phyloP scores from a whole-genome alignment of 2,329 filamentous ascomycete species.

The Colletotrichum sp. region DNA sequence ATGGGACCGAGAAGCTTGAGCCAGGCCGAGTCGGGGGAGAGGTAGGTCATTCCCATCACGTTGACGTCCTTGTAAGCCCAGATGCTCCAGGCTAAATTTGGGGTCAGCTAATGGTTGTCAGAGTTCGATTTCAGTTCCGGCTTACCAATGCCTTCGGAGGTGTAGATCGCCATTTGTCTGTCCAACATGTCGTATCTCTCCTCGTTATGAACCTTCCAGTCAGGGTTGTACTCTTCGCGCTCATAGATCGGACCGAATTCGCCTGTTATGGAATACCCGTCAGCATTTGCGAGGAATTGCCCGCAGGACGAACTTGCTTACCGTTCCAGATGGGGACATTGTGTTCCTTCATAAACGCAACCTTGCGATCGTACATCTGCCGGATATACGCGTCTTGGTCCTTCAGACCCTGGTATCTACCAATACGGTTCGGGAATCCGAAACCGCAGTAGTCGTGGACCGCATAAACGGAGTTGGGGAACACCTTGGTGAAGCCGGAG shows the following conservation, averaged over 20 bases:
- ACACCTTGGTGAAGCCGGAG: constrained; percentile 29
- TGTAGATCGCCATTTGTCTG: constrained; percentile 55
- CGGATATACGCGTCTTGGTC: constrained; percentile 38
- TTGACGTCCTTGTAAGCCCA: constrained; percentile 60
- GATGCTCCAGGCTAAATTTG: constrained; percentile 38
- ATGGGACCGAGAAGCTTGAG: constrained; percentile 54
- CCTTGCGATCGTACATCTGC: constrained; percentile 39
- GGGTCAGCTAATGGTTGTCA: neutral
- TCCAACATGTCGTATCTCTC: constrained; percentile 50
- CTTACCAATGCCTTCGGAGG: constrained; percentile 17
- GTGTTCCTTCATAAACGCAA: constrained; percentile 40
- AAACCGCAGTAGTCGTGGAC: constrained; percentile 53
- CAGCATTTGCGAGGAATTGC: neutral
- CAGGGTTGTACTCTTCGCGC: constrained; percentile 28
- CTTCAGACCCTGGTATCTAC: constrained; percentile 39
- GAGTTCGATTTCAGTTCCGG: neutral
- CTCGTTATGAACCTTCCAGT: constrained; percentile 43
- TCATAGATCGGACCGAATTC: constrained; percentile 43
- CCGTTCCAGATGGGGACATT: constrained; percentile 48
- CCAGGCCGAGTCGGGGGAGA: constrained; percentile 46
- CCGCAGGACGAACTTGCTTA: constrained; percentile 22
- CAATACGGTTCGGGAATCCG: constrained; percentile 43
- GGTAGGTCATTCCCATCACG: constrained; percentile 57
- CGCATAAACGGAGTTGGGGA: constrained; percentile 47
- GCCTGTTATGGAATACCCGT: constrained; percentile 19